Conservation (phyloP, 331 rosid genomes). For the Saraca asoca region DNA sequence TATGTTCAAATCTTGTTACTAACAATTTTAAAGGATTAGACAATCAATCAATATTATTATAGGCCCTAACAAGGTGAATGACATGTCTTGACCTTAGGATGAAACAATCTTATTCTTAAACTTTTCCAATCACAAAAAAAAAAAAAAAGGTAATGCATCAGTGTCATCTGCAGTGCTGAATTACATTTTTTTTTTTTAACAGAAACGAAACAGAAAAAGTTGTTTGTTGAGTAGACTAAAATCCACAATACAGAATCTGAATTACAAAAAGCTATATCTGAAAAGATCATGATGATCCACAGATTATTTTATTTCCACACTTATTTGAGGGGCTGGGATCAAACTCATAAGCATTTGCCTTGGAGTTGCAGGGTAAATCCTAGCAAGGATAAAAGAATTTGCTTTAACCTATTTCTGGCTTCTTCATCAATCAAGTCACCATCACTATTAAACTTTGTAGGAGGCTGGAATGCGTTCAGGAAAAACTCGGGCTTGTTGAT, state of each 20-base stretch:
- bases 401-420: slow-evolving; percentile 33
- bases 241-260: neutral
- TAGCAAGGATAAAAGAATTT: slow-evolving; percentile 43
- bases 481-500: slow-evolving; percentile 56
- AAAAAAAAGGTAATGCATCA: no score
- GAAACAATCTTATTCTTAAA: no score
- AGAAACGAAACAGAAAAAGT: no score
- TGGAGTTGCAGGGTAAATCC: slow-evolving; percentile 37
- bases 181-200: no score
- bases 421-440: slow-evolving; percentile 49
- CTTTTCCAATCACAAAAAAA: no score
- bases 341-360: neutral
- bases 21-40: no score
- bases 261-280: neutral
- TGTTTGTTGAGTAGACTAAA: no score
- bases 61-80: no score
- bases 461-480: slow-evolving; percentile 46
- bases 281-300: neutral
- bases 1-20: no score
- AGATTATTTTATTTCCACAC: neutral
- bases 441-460: slow-evolving; percentile 43
- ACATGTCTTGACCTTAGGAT: no score
- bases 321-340: neutral
- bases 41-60: no score
- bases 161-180: no score